Base-by-base conservation (phyloP, 75 land plant species). In the Sequoia sempervirens region DNA sequence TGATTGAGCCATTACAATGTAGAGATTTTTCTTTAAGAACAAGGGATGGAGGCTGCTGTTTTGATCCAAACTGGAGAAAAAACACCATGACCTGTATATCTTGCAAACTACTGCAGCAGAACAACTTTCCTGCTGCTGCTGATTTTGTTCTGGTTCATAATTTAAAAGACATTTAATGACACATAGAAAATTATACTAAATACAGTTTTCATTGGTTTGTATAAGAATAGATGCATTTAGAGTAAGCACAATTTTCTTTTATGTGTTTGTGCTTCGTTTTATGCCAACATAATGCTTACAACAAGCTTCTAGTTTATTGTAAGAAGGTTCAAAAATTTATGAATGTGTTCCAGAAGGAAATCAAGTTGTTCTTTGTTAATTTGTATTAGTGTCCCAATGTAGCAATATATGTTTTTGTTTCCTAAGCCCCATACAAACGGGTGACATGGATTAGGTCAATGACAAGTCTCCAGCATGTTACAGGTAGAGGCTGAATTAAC, bases 401-500 rank as follows among this genome's bases (percentile, higher is more conserved):
- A 78, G 50, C 5, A 23, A 45, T 78, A 11, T 3, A 78, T n/a
- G 30, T 78, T 18, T 38, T 74, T 26, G 46, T 45, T 45, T 45
- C 47, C 47, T 13, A 32, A 34, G 32, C 32, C 5, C 32, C 36
- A 32, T 61, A 26, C 23, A 78, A 78, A 43, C 45, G 80, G 1
- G 13, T 20, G 40, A 41, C 47, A 81, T 81, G 61, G 37, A 36
- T 54, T 11, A 32, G 20, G 23, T 81, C 54, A 81, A 34, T 81
- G 37, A 78, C 61, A 53, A 53, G 61, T 45, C 82, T 52, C 1
- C 2, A 32, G 20, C 45, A 8, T 54, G 8, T 15, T 46, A 78
- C 90, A 97, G 99, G 99, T 97, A 83, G 99, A 97, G 84, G 87
- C 99, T 58, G 99, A 97, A 84, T 92, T 97, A 26, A 88, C 95